Base-by-base conservation (phyloP, 345 rosid species). In the Psidium friedrichsthalianum region DNA sequence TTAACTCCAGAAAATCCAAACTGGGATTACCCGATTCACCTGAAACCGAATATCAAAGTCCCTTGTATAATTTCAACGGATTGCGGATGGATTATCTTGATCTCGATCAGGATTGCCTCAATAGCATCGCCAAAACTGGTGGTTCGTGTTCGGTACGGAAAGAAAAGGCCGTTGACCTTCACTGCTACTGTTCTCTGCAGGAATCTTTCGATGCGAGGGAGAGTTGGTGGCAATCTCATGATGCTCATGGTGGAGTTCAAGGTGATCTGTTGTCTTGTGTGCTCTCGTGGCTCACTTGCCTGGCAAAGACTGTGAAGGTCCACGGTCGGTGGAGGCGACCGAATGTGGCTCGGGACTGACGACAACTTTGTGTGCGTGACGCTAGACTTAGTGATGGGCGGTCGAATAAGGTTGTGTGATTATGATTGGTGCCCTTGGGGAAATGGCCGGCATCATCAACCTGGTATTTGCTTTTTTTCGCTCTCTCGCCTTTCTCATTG, bases 331-430 rank as follows among this genome's bases (percentile, higher is more conserved):
- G 91, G 89, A 84, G 91, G 3, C 54, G 44, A 91, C 92, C 47
- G 69, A 90, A 90, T 36, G 83, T 90, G 12, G 94, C 92, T 2
- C 59, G 10, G 29, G 29, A 93, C 94, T 1, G 95, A 93, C 83
- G 92, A 90, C 7, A 88, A 88, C 54, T 94, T 92, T 49, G 83
- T 94, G 3, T 94, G 95, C 84, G 94, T 90, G 4, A 94, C 97
- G 32, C 57, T 93, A 12, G 97, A 94, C 82, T 94, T n/a, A n/a
- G n/a, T n/a, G 94, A 95, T 94, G 96, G 95, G 93, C 97, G 0
- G 25, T 15, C 18, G 82, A 90, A 90, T 32, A 94, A 93, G 51
- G n/a, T n/a, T n/a, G n/a, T 91, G 95, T 69, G 89, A 94, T 56
- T 94, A 94, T 51, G 76, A 87, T 18, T 94, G 90, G 83, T 93